Evolutionary conservation across 345 rosid species (phyloP).

Genomic region (Crucihimalaya himalaica): DNA sequence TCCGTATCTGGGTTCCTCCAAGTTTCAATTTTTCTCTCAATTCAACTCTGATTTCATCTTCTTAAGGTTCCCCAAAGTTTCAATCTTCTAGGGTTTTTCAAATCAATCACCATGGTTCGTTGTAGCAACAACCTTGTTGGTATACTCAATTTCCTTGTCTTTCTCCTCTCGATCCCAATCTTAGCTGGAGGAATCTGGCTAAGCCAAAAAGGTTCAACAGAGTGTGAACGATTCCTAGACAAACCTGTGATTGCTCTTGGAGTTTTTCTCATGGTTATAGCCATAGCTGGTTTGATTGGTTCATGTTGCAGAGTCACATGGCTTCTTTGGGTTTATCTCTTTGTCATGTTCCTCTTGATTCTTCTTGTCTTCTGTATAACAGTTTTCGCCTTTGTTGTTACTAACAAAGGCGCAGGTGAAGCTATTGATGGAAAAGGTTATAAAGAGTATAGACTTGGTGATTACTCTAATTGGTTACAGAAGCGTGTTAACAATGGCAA

Average conservation of each 20-base stretch:
- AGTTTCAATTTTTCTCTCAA: constrained; percentile 20
- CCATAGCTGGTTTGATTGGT: constrained; percentile 82
- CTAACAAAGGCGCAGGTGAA: constrained; percentile 89
- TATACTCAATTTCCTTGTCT: constrained; percentile 70
- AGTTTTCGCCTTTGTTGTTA: constrained; percentile 79
- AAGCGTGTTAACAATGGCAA: constrained; percentile 56
- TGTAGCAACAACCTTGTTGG: constrained; percentile 84
- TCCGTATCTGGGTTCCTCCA: constrained; percentile 11
- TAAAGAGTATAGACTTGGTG: constrained; percentile 79
- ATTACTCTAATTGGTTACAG: constrained; percentile 77
- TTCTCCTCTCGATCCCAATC: constrained; percentile 80
- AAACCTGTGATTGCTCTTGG: constrained; percentile 75
- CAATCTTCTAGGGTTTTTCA: not conserved
- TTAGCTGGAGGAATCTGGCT: constrained; percentile 87
- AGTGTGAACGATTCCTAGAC: constrained; percentile 83
- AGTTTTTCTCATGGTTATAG: constrained; percentile 74
- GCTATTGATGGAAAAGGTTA: constrained; percentile 60
- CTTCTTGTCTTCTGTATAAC: constrained; percentile 69
- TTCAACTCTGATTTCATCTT: not conserved
- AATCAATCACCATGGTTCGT: constrained; percentile 43
- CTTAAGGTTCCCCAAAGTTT: too few relatives aligned
- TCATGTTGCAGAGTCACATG: constrained; percentile 88
- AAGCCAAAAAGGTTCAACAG: constrained; percentile 61
- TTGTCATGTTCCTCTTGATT: constrained; percentile 85
- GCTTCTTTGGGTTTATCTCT: constrained; percentile 82